Conservation (phyloP, 2,329 filamentous ascomycete genomes). For the Iodosphaeria phyllophila region DNA sequence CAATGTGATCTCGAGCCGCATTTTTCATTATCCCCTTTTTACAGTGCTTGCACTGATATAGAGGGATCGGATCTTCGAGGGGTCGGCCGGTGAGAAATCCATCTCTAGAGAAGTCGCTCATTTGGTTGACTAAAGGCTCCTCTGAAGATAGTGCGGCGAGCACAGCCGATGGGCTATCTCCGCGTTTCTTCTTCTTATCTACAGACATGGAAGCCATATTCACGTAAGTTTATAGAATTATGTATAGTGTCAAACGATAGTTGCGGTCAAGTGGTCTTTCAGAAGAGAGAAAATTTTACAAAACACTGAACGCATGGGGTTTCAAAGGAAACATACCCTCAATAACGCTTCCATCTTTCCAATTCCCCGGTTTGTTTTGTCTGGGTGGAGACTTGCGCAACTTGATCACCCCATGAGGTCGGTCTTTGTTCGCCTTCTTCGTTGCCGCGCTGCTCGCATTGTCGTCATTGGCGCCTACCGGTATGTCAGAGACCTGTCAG, state of each 20-base stretch:
- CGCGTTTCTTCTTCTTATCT: constrained; percentile 29
- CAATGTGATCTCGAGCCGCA: constrained; percentile 62
- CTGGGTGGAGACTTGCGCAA: constrained; percentile 45
- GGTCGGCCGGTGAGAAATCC: constrained; percentile 70
- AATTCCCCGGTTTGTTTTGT: constrained; percentile 48
- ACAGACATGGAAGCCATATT: no score
- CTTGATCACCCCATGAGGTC: constrained; percentile 31
- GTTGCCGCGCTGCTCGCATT: constrained; percentile 44
- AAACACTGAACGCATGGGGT: no score
- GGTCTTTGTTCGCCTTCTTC: constrained; percentile 29
- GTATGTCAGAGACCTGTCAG: neutral
- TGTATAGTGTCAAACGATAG: constrained; percentile 1
- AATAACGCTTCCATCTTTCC: constrained; percentile 46
- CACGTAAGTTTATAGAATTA: no score
- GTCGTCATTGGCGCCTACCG: constrained; percentile 27
- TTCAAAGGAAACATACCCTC: constrained; percentile 44
- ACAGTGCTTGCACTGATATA: constrained; percentile 83
- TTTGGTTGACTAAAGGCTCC: constrained; percentile 42
- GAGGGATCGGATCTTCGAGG: constrained; percentile 60
- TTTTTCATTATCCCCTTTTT: constrained; percentile 71
- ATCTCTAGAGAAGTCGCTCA: constrained; percentile 59
- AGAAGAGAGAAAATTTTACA: neutral
- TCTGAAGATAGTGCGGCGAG: constrained; percentile 26
- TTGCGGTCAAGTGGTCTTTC: no score
- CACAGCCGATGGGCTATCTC: constrained; percentile 19